A percentile compares a stretch with the other conserved stretches of the same genome.
phyloP scores from a whole-genome alignment of 1,139 yeast species.

The Debaryomyces udenii region DNA sequence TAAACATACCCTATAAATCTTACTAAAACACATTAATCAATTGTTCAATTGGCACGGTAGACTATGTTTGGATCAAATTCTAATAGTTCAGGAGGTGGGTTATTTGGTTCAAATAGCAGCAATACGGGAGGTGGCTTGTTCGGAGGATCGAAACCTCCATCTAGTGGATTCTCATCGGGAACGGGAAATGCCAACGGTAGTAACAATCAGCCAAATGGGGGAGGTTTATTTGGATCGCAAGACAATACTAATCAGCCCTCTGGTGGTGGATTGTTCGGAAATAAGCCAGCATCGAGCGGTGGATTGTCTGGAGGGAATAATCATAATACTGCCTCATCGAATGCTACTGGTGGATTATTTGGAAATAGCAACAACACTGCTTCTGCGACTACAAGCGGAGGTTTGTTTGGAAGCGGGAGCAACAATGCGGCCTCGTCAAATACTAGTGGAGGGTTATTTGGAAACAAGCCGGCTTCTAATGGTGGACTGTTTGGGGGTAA shows the following conservation, averaged over 20 bases:
- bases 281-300: conserved; percentile 16
- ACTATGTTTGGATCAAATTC: conserved; percentile 13
- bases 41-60: conserved; percentile 8
- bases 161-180: conserved; percentile 8
- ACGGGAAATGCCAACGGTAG: conserved; percentile 6
- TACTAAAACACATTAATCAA: conserved; percentile 9
- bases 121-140: conserved; percentile 24
- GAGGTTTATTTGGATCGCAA: conserved; percentile 4
- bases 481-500: conserved; percentile 15
- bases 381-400: conserved; percentile 9
- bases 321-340: conserved; percentile 13
- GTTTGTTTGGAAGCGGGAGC: conserved; percentile 12
- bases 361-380: conserved; percentile 14
- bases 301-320: conserved; percentile 30
- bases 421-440: conserved; percentile 1
- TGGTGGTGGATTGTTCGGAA: conserved; percentile 8
- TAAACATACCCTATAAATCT: conserved; percentile 10
- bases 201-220: not conserved
- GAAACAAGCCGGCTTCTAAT: conserved; percentile 7
- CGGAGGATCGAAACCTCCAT: conserved; percentile 17
- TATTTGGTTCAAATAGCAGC: conserved; percentile 11
- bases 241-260: not conserved
- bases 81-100: conserved; percentile 11
- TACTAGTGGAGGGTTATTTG: conserved; percentile 6
- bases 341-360: conserved; percentile 26